Evolutionary conservation across 768 basidiomycete species (phyloP).

Genomic region (Macrolepiota fuliginosa): DNA sequence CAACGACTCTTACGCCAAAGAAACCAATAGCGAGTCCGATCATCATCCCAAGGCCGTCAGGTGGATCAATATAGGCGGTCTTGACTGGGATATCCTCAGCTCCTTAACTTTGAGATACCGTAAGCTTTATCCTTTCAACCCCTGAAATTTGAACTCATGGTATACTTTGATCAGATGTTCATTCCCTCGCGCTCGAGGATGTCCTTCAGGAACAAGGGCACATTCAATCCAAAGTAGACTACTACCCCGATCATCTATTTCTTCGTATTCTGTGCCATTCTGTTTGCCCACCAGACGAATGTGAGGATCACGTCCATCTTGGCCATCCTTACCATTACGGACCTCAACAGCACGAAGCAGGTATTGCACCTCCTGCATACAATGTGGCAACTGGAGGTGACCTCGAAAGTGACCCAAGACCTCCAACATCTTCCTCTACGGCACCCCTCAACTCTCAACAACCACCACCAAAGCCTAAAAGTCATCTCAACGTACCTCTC

Average conservation of each 20-base stretch:
- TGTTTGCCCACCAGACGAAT: conserved; percentile 19
- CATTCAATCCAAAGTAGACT: conserved; percentile 45
- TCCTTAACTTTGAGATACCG: conserved; percentile 56
- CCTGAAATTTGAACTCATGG: neutral
- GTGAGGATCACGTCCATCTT: neutral
- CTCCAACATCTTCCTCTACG: neutral
- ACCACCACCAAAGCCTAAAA: neutral
- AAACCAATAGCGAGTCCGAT: conserved; percentile 14
- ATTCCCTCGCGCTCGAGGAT: conserved; percentile 66
- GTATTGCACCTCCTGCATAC: conserved; percentile 1
- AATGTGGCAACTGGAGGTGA: neutral
- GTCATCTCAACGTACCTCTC: neutral
- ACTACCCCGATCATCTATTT: conserved; percentile 59
- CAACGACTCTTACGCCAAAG: conserved; percentile 19
- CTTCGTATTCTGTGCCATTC: conserved; percentile 55
- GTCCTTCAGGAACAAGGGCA: conserved; percentile 54
- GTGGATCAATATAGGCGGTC: conserved; percentile 66
- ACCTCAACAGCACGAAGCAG: neutral
- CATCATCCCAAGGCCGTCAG: conserved; percentile 39
- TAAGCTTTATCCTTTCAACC: conserved; percentile 26
- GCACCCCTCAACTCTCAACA: neutral
- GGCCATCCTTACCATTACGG: neutral
- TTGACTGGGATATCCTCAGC: conserved; percentile 64
- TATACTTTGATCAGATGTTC: conserved; percentile 42
- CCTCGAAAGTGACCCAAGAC: neutral